phyloP scores from a whole-genome alignment of 805 yeast genomes.

The Monosporozyma servazzii region DNA sequence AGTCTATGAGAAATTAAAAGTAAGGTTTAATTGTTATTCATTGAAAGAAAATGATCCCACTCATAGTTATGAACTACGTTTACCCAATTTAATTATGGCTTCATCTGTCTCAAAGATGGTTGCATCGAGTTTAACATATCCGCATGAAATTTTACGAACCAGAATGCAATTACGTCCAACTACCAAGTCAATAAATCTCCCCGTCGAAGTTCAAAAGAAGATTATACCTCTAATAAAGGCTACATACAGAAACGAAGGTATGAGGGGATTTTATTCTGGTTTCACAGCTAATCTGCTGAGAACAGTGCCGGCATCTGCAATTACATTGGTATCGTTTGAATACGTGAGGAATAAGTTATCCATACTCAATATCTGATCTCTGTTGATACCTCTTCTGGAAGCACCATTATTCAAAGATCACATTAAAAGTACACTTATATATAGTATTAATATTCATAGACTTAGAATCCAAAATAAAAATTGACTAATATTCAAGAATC shows the following conservation, averaged over 20 bases:
- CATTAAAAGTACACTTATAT: not conserved
- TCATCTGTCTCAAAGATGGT: constrained; percentile 77
- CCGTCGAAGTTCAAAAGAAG: constrained; percentile 18
- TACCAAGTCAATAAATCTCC: constrained; percentile 23
- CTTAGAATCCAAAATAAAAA: not conserved
- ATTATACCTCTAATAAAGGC: constrained; percentile 20
- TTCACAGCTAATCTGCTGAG: constrained; percentile 76
- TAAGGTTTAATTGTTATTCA: constrained; percentile 33
- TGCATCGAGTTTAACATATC: constrained; percentile 84
- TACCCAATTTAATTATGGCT: constrained; percentile 47
- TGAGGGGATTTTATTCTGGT: constrained; percentile 81
- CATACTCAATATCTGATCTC: not conserved
- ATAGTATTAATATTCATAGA: not conserved
- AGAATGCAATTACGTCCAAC: constrained; percentile 54
- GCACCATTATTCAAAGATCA: not conserved
- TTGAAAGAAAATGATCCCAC: constrained; percentile 7
- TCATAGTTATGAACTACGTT: constrained; percentile 20
- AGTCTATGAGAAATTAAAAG: constrained; percentile 73
- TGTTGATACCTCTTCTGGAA: not conserved
- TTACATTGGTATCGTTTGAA: constrained; percentile 90
- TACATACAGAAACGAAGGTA: constrained; percentile 51
- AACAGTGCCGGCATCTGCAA: constrained; percentile 91
- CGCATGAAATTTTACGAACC: constrained; percentile 90
- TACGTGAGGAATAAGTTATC: constrained; percentile 42
- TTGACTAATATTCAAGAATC: not conserved